Evolutionary conservation across 768 basidiomycete genomes (phyloP).

Genomic region (Tephrocybe rancida): DNA sequence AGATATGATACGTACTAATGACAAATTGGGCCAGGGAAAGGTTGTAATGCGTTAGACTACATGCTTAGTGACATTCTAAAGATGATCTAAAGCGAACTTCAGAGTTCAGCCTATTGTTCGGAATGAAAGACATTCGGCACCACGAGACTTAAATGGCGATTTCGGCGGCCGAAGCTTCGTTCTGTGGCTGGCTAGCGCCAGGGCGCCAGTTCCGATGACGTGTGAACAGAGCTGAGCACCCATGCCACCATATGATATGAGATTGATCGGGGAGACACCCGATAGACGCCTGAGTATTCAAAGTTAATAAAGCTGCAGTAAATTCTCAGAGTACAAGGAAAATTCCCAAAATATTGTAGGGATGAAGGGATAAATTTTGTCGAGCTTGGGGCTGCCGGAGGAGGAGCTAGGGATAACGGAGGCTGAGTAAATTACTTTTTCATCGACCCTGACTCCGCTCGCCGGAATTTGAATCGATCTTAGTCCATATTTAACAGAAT

Average conservation of each 20-base stretch:
- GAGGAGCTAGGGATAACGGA: neutral
- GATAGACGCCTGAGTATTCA: neutral
- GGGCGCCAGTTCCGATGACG: neutral
- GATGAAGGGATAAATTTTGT: neutral
- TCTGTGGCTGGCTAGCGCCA: neutral
- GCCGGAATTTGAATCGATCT: neutral
- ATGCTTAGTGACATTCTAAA: neutral
- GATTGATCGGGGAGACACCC: neutral
- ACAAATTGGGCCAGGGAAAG: too few relatives aligned
- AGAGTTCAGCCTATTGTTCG: neutral
- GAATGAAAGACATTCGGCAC: neutral
- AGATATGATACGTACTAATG: neutral
- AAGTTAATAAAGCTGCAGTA: neutral
- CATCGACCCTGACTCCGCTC: neutral
- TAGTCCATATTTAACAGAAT: neutral
- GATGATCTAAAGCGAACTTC: neutral
- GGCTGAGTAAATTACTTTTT: neutral
- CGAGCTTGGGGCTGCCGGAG: neutral
- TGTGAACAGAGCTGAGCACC: neutral
- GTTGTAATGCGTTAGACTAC: neutral
- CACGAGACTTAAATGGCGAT: neutral
- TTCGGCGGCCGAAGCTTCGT: neutral
- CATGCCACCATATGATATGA: neutral
- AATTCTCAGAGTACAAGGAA: neutral
- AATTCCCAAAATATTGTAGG: neutral